phyloP scores from a whole-genome alignment of 2,329 filamentous ascomycete genomes.

The Paramyrothecium roridum region DNA sequence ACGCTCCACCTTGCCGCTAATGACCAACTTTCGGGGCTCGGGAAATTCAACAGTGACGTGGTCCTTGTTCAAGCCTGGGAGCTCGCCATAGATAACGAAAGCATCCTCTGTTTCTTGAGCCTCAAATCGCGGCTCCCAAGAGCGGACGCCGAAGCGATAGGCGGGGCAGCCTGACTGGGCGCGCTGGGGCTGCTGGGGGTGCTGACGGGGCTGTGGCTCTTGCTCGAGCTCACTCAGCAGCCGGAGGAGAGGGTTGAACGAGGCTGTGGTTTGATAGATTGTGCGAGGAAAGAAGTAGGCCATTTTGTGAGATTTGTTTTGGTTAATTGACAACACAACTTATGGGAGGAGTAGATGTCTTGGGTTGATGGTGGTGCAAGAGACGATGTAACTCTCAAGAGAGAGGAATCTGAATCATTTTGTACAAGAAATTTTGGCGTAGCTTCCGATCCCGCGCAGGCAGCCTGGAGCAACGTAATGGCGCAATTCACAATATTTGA shows the following conservation, averaged over 20 bases:
- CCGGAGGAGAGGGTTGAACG: conserved; percentile 60
- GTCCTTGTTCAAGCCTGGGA: conserved; percentile 72
- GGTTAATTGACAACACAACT: too few relatives aligned
- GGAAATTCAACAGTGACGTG: conserved; percentile 76
- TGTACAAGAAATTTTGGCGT: too few relatives aligned
- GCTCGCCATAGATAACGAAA: conserved; percentile 78
- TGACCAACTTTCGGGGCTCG: conserved; percentile 67
- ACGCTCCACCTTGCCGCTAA: conserved; percentile 56
- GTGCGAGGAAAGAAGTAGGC: conserved; percentile 53
- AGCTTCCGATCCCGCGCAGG: too few relatives aligned
- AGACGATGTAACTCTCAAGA: too few relatives aligned
- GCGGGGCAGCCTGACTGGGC: neutral
- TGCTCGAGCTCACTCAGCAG: conserved; percentile 62
- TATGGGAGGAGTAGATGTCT: too few relatives aligned
- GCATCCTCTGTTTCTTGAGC: conserved; percentile 64
- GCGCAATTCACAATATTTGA: too few relatives aligned
- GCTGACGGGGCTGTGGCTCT: conserved; percentile 33
- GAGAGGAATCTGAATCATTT: too few relatives aligned
- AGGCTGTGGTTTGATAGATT: conserved; percentile 45
- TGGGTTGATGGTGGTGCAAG: too few relatives aligned
- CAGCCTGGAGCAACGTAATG: too few relatives aligned
- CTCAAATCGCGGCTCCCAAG: conserved; percentile 77
- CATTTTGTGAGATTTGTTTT: conserved; percentile 39
- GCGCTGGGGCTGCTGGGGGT: neutral
- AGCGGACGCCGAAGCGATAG: conserved; percentile 9